phyloP scores from a whole-genome alignment of 2,329 filamentous ascomycete species.

The Fusarium protoensiforme region DNA sequence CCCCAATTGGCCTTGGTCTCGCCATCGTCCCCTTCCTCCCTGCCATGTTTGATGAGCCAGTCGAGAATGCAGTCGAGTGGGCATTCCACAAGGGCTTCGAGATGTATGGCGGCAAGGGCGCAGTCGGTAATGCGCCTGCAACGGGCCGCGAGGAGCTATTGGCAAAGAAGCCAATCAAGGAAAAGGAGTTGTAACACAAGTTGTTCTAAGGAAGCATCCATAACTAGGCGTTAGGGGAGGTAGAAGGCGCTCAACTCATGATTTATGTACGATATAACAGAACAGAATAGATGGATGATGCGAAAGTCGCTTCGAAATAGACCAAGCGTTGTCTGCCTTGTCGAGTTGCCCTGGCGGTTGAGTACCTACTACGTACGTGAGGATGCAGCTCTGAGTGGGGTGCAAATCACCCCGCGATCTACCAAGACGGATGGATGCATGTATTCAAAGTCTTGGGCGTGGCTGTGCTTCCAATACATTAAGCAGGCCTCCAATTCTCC shows the following conservation, averaged over 20 bases:
- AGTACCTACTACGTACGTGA: neutral
- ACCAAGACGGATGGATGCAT: neutral
- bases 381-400: conserved; percentile 4
- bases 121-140: conserved; percentile 65
- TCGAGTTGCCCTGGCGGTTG: neutral
- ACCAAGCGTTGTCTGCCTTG: neutral
- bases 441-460: conserved; percentile 14
- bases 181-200: conserved; percentile 55
- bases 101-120: conserved; percentile 71
- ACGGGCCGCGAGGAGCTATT: conserved; percentile 62
- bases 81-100: conserved; percentile 85
- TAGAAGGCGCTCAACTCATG: conserved; percentile 39
- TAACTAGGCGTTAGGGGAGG: conserved; percentile 21
- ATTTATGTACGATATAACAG: conserved; percentile 7
- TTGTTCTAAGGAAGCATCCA: conserved; percentile 1
- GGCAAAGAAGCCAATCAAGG: conserved; percentile 53
- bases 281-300: neutral
- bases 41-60: conserved; percentile 87
- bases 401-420: conserved; percentile 28
- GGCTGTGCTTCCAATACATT: conserved; percentile 20
- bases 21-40: conserved; percentile 85
- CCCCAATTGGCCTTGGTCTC: conserved; percentile 86
- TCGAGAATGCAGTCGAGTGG: conserved; percentile 93
- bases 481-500: conserved; percentile 6
- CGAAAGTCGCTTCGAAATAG: neutral